phyloP scores from a whole-genome alignment of 2,329 filamentous ascomycete genomes.

The Aspergillus vadensis region DNA sequence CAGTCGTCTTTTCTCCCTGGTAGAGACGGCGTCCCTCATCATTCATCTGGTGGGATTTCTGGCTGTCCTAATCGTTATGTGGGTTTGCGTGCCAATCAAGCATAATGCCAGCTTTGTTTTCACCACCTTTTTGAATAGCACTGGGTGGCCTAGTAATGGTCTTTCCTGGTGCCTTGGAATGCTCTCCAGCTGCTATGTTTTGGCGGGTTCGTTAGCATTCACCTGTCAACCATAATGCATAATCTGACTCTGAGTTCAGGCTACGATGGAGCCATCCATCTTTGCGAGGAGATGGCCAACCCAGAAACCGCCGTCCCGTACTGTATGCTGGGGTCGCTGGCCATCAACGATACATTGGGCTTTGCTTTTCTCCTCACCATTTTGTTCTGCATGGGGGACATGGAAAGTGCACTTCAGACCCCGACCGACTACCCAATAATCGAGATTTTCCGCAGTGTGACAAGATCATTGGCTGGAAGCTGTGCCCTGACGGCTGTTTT shows the following conservation, averaged over 20 bases:
- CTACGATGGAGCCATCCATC: slow-evolving; percentile 17
- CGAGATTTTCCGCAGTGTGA: slow-evolving; percentile 40
- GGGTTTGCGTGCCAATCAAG: not conserved
- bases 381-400: slow-evolving; percentile 27
- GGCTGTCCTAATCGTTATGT: not conserved
- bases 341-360: slow-evolving; percentile 33
- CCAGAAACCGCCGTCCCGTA: not conserved
- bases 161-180: slow-evolving; percentile 17
- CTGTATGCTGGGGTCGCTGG: slow-evolving; percentile 23
- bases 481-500: not conserved
- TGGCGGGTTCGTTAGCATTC: slow-evolving; percentile 12
- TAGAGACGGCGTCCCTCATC: not conserved
- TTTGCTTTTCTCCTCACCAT: slow-evolving; percentile 24
- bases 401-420: slow-evolving; percentile 32
- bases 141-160: slow-evolving; percentile 16
- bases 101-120: slow-evolving; percentile 13
- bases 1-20: not conserved
- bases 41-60: slow-evolving; percentile 12
- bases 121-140: slow-evolving; percentile 7
- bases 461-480: slow-evolving; percentile 1
- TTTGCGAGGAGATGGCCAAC: slow-evolving; percentile 10
- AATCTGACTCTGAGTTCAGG: slow-evolving; percentile 5
- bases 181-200: slow-evolving; percentile 14
- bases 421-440: slow-evolving; percentile 47
- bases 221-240: too few species aligned